These are phyloP conservation scores for Fusarium sp. DNA, from an alignment of 2,329 filamentous ascomycete genomes.

Conservation along the genomic window DNA sequence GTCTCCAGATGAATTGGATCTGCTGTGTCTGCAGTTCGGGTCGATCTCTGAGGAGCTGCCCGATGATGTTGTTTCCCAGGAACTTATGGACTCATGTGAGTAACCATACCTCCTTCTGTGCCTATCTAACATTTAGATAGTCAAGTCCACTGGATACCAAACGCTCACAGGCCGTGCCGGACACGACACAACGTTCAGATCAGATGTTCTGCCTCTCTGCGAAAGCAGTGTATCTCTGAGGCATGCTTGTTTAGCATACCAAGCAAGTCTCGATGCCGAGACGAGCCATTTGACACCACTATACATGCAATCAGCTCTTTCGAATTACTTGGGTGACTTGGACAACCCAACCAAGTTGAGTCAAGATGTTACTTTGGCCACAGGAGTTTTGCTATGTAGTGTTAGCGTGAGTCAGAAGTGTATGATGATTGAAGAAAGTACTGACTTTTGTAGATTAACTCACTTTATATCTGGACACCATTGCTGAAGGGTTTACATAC, in stretches of 20 bases:
- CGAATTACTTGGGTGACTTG: neutral
- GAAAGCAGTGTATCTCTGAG: neutral
- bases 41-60: neutral
- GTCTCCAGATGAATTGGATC: neutral
- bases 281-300: neutral
- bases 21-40: neutral
- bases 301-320: neutral
- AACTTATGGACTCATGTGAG: neutral
- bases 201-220: neutral
- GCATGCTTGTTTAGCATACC: neutral
- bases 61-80: neutral
- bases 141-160: neutral
- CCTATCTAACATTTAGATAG: neutral
- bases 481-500: neutral
- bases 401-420: neutral
- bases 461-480: neutral
- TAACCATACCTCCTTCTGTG: fast-evolving
- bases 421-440: fast-evolving
- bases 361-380: neutral
- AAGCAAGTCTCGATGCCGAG: neutral
- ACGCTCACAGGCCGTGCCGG: neutral
- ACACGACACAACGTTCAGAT: neutral
- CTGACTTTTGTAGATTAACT: neutral
- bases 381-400: neutral
- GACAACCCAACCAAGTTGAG: neutral